A percentile compares a stretch with the other conserved stretches of the same genome.
Evolutionary conservation across 257 asterid genomes (phyloP).

Genomic region (Gentiana macrophylla): DNA sequence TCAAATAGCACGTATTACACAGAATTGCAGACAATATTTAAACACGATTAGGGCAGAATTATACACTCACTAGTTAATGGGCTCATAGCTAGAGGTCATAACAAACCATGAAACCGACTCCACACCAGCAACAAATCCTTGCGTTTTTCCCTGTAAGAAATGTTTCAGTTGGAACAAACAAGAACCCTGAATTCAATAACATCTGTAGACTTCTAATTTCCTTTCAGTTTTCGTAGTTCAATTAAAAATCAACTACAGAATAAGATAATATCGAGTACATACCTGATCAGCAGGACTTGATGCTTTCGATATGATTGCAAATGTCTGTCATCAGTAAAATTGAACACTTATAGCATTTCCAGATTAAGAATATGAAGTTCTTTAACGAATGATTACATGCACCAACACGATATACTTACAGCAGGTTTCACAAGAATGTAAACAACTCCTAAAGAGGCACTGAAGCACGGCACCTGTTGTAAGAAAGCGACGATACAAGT

Average conservation of each 20-base stretch:
- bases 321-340: constrained; percentile 37
- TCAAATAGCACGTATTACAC: background rate
- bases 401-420: constrained; percentile 32
- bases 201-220: no score
- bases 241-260: no score
- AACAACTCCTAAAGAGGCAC: constrained; percentile 82
- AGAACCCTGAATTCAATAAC: no score
- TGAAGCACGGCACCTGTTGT: constrained; percentile 71
- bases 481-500: constrained; percentile 12
- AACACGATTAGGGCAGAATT: background rate
- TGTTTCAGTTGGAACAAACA: no score
- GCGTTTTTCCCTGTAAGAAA: constrained; percentile 58
- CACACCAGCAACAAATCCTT: constrained; percentile 78
- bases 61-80: constrained; percentile 72
- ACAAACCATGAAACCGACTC: constrained; percentile 64
- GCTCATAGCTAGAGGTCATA: constrained; percentile 83
- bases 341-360: constrained; percentile 7
- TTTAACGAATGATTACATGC: background rate
- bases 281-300: constrained; percentile 58
- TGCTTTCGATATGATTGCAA: constrained; percentile 69
- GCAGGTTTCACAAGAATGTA: constrained; percentile 78
- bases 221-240: no score
- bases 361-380: background rate
- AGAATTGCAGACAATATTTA: background rate
- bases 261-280: no score